These are phyloP conservation scores for Akanthomyces lecanii DNA, from an alignment of 2,329 filamentous ascomycete genomes.

Conservation along the genomic window DNA sequence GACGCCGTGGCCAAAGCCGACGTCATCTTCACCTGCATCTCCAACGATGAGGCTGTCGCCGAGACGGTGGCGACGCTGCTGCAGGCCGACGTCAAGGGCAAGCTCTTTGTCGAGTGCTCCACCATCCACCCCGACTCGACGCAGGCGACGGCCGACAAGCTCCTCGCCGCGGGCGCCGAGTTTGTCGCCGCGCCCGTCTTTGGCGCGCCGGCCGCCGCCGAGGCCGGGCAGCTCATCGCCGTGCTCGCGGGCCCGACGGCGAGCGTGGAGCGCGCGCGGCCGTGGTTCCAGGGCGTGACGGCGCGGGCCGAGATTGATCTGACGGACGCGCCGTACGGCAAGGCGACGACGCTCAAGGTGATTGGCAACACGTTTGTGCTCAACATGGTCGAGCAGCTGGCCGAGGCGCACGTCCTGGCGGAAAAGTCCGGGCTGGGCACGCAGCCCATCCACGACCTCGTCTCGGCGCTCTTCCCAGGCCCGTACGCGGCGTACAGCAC, in stretches of 20 bases:
- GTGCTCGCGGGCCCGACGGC: constrained; percentile 64
- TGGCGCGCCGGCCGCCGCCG: constrained; percentile 66
- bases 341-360: constrained; percentile 70
- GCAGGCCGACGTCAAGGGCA: constrained; percentile 53
- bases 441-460: constrained; percentile 64
- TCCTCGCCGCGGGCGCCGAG: constrained; percentile 57
- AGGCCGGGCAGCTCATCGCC: constrained; percentile 65
- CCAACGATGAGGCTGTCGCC: constrained; percentile 71
- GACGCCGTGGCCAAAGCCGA: constrained; percentile 65
- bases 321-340: constrained; percentile 61
- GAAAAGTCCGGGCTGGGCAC: constrained; percentile 76
- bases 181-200: constrained; percentile 73
- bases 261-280: constrained; percentile 60
- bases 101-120: constrained; percentile 82
- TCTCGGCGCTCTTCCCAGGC: constrained; percentile 71
- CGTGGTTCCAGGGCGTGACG: constrained; percentile 70
- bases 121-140: constrained; percentile 83
- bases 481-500: constrained; percentile 70
- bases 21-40: constrained; percentile 77
- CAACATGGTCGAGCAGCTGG: constrained; percentile 74
- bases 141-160: constrained; percentile 55
- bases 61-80: constrained; percentile 57
- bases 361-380: constrained; percentile 84
- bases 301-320: constrained; percentile 67
- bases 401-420: constrained; percentile 72